Evolutionary conservation across 2,329 filamentous ascomycete genomes (phyloP).

Genomic region (Domatiomyces globalis): DNA sequence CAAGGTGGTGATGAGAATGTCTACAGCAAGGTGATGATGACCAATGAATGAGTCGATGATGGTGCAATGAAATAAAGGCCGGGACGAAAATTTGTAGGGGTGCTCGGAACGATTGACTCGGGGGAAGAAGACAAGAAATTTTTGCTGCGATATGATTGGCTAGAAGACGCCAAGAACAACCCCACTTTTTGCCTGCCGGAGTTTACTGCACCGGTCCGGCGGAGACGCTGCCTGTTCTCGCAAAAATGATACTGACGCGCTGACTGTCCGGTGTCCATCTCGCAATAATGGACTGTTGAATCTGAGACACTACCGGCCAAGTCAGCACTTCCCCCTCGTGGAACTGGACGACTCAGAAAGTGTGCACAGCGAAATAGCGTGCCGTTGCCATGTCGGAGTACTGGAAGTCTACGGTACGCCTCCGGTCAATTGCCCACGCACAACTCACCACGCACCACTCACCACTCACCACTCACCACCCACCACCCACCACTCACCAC

Average conservation of each 20-base stretch:
- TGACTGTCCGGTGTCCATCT: background rate
- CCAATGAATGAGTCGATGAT: background rate
- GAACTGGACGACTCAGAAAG: background rate
- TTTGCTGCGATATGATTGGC: background rate
- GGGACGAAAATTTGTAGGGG: background rate
- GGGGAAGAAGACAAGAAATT: background rate
- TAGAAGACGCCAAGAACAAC: background rate
- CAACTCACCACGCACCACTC: too few species aligned
- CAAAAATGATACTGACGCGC: background rate
- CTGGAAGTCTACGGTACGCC: slow-evolving; percentile 75
- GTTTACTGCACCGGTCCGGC: too few species aligned
- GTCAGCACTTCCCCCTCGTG: too few species aligned
- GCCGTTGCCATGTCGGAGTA: slow-evolving; percentile 67
- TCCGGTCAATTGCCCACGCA: background rate
- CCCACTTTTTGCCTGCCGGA: too few species aligned
- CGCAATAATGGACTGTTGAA: too few species aligned
- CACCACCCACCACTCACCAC: too few species aligned
- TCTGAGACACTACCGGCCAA: too few species aligned
- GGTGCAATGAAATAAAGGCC: background rate
- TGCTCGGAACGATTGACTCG: background rate
- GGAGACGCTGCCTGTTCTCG: too few species aligned
- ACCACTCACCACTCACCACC: too few species aligned
- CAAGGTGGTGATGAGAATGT: background rate
- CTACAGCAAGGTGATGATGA: too few species aligned
- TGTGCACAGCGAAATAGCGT: background rate